Percentiles rank a stretch among this genome's conserved stretches.
phyloP scores from a whole-genome alignment of 2,329 filamentous ascomycete species.

The Arachnomyces sp. region DNA sequence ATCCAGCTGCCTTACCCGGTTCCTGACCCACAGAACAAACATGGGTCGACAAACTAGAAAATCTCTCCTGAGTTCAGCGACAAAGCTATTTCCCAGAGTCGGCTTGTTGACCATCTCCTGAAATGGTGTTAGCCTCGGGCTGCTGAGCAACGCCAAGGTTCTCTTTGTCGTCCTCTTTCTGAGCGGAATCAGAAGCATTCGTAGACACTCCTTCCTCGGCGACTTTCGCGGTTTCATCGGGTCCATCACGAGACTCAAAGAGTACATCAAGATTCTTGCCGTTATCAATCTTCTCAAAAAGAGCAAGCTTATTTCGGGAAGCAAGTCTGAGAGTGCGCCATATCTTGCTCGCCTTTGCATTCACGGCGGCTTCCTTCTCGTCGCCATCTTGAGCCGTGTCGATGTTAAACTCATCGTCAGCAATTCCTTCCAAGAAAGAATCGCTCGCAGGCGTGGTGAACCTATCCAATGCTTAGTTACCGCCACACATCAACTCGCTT shows the following conservation, averaged over 20 bases:
- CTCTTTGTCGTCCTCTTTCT: too few relatives aligned
- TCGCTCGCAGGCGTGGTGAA: slow-evolving; percentile 63
- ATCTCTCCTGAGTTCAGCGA: neutral
- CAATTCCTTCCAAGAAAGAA: slow-evolving; percentile 64
- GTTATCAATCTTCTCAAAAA: slow-evolving; percentile 83
- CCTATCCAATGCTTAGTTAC: slow-evolving; percentile 35
- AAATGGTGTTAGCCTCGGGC: too few relatives aligned
- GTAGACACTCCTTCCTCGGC: slow-evolving; percentile 12
- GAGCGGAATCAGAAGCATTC: too few relatives aligned
- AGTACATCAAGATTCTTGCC: slow-evolving; percentile 59
- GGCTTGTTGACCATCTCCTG: neutral
- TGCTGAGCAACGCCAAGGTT: neutral
- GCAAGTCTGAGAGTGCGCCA: slow-evolving; percentile 85
- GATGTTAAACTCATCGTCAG: slow-evolving; percentile 69
- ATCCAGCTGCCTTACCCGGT: too few relatives aligned
- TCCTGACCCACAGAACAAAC: too few relatives aligned
- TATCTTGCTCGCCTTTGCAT: slow-evolving; percentile 76
- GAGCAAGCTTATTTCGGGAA: slow-evolving; percentile 61
- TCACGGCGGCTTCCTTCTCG: slow-evolving; percentile 52
- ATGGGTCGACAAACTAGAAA: too few relatives aligned
- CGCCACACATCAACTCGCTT: neutral
- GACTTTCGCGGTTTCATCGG: slow-evolving; percentile 16
- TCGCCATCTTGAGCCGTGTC: slow-evolving; percentile 65
- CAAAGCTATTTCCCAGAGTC: neutral
- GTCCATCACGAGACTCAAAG: slow-evolving; percentile 28